Percentiles rank a stretch among this genome's conserved stretches.
These are phyloP conservation scores for Metarhizium album DNA, from an alignment of 2,329 filamentous ascomycete species.

Conservation along the genomic window DNA sequence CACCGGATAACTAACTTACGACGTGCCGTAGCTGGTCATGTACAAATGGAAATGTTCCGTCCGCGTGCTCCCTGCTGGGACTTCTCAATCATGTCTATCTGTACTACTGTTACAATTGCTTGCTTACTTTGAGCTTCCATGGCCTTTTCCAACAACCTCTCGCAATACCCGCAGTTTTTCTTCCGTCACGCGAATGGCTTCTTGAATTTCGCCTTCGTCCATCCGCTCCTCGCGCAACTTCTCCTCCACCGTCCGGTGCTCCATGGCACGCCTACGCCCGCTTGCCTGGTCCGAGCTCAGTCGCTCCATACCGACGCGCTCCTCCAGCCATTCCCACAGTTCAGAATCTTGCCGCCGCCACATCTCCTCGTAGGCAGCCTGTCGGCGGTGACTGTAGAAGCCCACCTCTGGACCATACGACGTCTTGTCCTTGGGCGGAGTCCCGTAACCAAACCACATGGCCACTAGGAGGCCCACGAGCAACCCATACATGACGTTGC, in stretches of 20 bases:
- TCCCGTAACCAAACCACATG: constrained; percentile 59
- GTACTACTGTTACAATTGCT: constrained; percentile 1
- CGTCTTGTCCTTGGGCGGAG: constrained; percentile 27
- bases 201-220: constrained; percentile 61
- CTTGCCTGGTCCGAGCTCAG: constrained; percentile 26
- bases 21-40: constrained; percentile 1
- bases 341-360: constrained; percentile 83
- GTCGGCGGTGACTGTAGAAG: constrained; percentile 45
- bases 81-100: constrained; percentile 4
- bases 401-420: constrained; percentile 23
- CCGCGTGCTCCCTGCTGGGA: constrained; percentile 9
- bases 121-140: constrained; percentile 10
- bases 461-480: constrained; percentile 63
- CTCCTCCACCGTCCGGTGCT: constrained; percentile 48
- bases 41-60: constrained; percentile 2
- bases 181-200: constrained; percentile 79
- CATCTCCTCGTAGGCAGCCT: constrained; percentile 84
- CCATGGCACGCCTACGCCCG: constrained; percentile 35
- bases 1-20: no score
- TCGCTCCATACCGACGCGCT: constrained; percentile 64
- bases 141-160: constrained; percentile 52
- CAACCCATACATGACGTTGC: constrained; percentile 68
- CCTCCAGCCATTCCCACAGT: constrained; percentile 88
- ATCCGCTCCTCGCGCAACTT: constrained; percentile 49
- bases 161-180: constrained; percentile 72